These are phyloP conservation scores for Elymus sibiricus DNA, from an alignment of 176 grass and related monocot species.

Conservation along the genomic window DNA sequence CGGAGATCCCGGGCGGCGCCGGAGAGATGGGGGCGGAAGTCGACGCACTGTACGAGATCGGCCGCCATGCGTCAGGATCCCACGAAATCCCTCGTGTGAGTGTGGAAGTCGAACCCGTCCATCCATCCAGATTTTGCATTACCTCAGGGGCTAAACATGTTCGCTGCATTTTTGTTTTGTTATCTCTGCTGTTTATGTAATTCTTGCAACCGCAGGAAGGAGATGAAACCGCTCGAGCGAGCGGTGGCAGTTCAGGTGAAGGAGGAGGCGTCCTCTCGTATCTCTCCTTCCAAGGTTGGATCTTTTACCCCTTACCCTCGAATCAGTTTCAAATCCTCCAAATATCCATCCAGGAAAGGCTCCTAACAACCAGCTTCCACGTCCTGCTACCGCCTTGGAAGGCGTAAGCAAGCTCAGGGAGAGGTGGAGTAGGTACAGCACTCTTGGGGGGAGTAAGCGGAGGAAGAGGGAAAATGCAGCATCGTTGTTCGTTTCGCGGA, in stretches of 20 bases:
- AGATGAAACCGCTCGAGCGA: constrained; percentile 2
- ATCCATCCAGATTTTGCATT: background rate
- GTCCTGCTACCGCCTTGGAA: constrained; percentile 14
- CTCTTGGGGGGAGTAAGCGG: constrained; percentile 20
- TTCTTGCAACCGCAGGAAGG: constrained; percentile 24
- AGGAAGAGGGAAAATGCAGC: constrained; percentile 27
- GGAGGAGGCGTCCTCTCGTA: constrained; percentile 60
- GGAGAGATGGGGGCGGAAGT: constrained; percentile 22
- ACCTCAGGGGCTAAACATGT: background rate
- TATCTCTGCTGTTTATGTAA: background rate
- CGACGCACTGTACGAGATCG: constrained; percentile 48
- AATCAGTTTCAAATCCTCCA: background rate
- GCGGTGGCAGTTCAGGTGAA: constrained; percentile 13
- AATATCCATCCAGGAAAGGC: background rate
- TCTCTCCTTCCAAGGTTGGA: constrained; percentile 65
- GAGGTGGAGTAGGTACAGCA: constrained; percentile 49
- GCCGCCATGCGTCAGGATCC: constrained; percentile 38
- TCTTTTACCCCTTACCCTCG: background rate
- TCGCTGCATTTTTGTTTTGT: background rate
- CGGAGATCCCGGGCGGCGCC: constrained; percentile 19
- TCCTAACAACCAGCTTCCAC: constrained; percentile 14
- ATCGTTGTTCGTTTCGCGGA: constrained; percentile 47
- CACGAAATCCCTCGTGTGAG: constrained; percentile 33
- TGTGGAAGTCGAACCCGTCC: background rate
- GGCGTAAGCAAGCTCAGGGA: constrained; percentile 70